These are phyloP conservation scores for Pseudoperonospora humuli DNA, from an alignment of 352 stramenopile species.

Conservation along the genomic window DNA sequence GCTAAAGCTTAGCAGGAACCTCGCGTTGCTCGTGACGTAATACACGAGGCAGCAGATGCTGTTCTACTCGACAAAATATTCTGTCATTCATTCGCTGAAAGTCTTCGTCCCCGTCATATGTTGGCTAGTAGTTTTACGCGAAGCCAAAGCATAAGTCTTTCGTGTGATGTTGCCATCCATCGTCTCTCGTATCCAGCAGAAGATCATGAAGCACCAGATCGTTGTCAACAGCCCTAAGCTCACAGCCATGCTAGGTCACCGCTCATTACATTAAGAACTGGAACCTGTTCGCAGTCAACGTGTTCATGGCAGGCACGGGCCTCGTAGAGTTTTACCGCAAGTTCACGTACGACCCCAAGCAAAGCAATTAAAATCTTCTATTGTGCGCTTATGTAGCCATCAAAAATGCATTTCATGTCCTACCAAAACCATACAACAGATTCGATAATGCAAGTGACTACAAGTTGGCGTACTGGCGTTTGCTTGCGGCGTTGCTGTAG, in stretches of 20 bases:
- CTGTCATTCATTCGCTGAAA: neutral
- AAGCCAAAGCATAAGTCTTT: too few relatives aligned
- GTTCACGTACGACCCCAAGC: constrained; percentile 16
- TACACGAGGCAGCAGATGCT: too few relatives aligned
- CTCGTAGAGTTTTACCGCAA: constrained; percentile 56
- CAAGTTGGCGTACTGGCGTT: too few relatives aligned
- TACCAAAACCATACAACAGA: too few relatives aligned
- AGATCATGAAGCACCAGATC: constrained; percentile 60
- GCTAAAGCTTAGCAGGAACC: too few relatives aligned
- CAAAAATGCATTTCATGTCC: neutral
- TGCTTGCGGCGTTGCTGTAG: too few relatives aligned
- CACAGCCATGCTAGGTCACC: constrained; percentile 52
- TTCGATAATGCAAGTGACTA: too few relatives aligned
- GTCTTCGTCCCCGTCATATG: constrained; percentile 1
- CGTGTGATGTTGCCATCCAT: constrained; percentile 62
- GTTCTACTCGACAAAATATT: too few relatives aligned
- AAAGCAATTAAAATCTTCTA: neutral
- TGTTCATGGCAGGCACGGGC: constrained; percentile 85
- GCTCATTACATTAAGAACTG: constrained; percentile 87
- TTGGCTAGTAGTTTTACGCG: too few relatives aligned
- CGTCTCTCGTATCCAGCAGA: constrained; percentile 66
- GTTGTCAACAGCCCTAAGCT: constrained; percentile 66
- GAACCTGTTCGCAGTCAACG: constrained; percentile 87
- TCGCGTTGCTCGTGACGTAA: too few relatives aligned
- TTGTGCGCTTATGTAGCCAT: neutral